phyloP scores from a whole-genome alignment of 805 yeast genomes.

The Starmerella potacharoeniae region DNA sequence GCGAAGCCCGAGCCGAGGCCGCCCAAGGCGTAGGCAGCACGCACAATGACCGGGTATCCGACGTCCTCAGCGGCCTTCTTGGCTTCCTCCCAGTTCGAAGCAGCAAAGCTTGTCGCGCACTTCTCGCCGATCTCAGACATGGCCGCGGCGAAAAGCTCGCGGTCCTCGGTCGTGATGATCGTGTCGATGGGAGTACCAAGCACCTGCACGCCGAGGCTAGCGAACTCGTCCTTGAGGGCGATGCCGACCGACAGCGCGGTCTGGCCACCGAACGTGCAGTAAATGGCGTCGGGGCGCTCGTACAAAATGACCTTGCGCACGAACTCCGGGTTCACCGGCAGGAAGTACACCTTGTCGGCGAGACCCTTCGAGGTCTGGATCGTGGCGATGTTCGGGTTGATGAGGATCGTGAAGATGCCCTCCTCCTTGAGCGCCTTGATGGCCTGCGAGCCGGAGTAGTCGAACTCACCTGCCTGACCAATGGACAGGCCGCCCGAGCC shows the following conservation, averaged over 20 bases:
- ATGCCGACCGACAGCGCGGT: constrained; percentile 96
- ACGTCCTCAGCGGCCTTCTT: constrained; percentile 70
- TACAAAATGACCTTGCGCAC: constrained; percentile 89
- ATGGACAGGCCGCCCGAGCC: constrained; percentile 98
- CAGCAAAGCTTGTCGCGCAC: constrained; percentile 89
- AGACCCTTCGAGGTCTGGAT: constrained; percentile 96
- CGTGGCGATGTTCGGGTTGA: constrained; percentile 97
- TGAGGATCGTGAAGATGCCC: constrained; percentile 89
- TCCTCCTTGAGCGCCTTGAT: constrained; percentile 97
- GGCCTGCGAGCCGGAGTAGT: constrained; percentile 97
- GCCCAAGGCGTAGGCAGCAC: constrained; percentile 96
- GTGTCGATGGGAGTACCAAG: constrained; percentile 95
- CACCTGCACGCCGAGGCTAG: constrained; percentile 80
- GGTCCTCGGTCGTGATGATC: constrained; percentile 92
- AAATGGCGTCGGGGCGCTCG: constrained; percentile 95
- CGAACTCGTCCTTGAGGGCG: constrained; percentile 89
- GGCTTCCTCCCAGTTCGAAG: constrained; percentile 70
- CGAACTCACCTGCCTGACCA: constrained; percentile 99
- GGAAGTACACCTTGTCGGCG: constrained; percentile 94
- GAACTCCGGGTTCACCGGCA: constrained; percentile 95
- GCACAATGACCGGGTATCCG: constrained; percentile 89
- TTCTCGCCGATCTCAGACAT: constrained; percentile 93
- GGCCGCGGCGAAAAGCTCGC: constrained; percentile 88
- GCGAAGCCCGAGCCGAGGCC: constrained; percentile 98
- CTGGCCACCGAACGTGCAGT: constrained; percentile 97